phyloP scores from a whole-genome alignment of 1,284 basidiomycete species.

The Afroboletus lepidellus region DNA sequence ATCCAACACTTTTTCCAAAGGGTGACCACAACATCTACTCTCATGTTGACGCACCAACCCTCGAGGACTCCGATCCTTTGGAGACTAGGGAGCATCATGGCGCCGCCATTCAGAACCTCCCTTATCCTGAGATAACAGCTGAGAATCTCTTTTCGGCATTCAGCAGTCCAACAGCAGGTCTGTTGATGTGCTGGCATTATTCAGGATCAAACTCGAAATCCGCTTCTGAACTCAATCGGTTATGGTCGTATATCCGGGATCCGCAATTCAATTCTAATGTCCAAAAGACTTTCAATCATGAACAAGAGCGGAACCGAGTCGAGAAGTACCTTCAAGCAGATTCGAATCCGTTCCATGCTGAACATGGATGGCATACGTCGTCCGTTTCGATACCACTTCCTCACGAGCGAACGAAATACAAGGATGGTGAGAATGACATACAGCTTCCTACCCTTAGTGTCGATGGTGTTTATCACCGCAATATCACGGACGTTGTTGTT shows the following conservation, averaged over 20 bases:
- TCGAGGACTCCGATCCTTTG: neutral
- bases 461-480: neutral
- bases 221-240: neutral
- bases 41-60: neutral
- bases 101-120: neutral
- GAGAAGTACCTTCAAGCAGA: neutral
- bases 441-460: neutral
- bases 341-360: neutral
- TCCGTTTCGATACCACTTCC: neutral
- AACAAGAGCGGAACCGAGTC: neutral
- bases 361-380: neutral
- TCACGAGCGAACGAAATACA: neutral
- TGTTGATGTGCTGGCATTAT: constrained; percentile 16
- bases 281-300: neutral
- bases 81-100: neutral
- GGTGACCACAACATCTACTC: neutral
- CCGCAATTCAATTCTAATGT: neutral
- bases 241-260: neutral
- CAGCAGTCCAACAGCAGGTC: constrained; percentile 1
- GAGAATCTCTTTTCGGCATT: neutral
- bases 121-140: neutral
- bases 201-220: constrained; percentile 7
- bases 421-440: no score
- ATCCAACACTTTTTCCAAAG: neutral
- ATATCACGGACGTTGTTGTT: neutral